phyloP scores from a whole-genome alignment of 441 rosid species.

The Gossypium laxum region DNA sequence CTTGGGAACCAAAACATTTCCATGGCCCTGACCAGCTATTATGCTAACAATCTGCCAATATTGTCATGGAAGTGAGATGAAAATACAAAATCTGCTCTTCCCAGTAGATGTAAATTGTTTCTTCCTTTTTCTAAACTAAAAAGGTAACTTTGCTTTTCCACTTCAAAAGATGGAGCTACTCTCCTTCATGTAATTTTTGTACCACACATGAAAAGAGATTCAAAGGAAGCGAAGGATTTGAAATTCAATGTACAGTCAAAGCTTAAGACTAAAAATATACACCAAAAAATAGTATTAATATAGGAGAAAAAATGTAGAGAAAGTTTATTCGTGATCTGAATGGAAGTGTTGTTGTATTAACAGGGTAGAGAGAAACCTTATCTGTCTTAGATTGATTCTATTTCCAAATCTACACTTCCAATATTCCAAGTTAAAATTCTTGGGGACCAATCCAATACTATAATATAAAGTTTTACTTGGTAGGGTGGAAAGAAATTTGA shows the following conservation, averaged over 20 bases:
- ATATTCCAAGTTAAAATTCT: neutral
- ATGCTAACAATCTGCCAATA: conserved; percentile 23
- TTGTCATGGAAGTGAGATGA: conserved; percentile 15
- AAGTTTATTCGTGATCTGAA: neutral
- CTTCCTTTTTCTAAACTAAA: neutral
- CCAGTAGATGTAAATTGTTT: conserved; percentile 28
- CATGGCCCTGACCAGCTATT: conserved; percentile 20
- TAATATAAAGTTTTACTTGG: too few species aligned
- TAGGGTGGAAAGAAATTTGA: too few species aligned
- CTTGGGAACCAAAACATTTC: conserved; percentile 11
- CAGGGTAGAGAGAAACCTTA: neutral
- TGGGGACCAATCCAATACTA: neutral
- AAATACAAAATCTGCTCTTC: conserved; percentile 11
- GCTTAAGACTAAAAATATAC: neutral
- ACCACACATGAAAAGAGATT: conserved; percentile 16
- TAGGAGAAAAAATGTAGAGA: neutral
- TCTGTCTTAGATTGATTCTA: neutral
- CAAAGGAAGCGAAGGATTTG: conserved; percentile 5
- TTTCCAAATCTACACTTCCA: neutral
- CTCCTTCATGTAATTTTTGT: conserved; percentile 17
- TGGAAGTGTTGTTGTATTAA: neutral
- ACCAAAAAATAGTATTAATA: too few species aligned
- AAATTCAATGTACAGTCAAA: conserved; percentile 14
- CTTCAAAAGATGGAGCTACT: conserved; percentile 9
- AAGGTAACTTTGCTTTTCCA: neutral